A percentile compares a stretch with the other conserved stretches of the same genome.
phyloP scores from a whole-genome alignment of 192 early-diverging fungal species.

The Rhizoclosmatium sp. region DNA sequence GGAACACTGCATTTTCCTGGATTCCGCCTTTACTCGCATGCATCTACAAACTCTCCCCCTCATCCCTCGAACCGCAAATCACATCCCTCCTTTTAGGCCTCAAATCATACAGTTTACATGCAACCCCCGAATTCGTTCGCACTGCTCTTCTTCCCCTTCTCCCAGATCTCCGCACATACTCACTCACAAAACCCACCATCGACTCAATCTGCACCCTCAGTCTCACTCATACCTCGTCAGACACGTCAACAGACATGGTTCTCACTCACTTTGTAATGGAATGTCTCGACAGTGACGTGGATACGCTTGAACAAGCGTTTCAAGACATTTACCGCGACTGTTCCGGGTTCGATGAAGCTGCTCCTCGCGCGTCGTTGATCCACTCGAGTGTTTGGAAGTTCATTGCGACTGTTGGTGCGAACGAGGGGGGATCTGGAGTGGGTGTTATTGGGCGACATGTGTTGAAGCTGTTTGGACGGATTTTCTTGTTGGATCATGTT shows the following conservation, averaged over 20 bases:
- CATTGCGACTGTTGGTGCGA: not conserved
- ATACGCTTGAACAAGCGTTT: slow-evolving; percentile 21
- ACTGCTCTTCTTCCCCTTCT: slow-evolving; percentile 9
- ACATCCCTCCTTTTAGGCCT: not conserved
- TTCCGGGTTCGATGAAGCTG: slow-evolving; percentile 2
- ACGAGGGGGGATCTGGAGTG: not conserved
- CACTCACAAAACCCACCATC: not conserved
- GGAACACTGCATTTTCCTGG: slow-evolving; percentile 22
- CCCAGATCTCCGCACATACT: not conserved
- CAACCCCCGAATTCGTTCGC: slow-evolving; percentile 12
- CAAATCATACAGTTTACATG: not conserved
- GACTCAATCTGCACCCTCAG: slow-evolving; percentile 2
- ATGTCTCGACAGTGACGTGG: slow-evolving; percentile 23
- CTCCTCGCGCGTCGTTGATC: slow-evolving; percentile 1
- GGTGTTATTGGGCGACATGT: slow-evolving; percentile 1
- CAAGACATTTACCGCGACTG: slow-evolving; percentile 37
- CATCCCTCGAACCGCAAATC: not conserved
- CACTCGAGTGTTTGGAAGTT: slow-evolving; percentile 11
- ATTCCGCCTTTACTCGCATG: slow-evolving; percentile 16
- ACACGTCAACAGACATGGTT: slow-evolving; percentile 5
- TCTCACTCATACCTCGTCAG: not conserved
- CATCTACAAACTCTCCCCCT: not conserved
- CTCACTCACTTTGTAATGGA: slow-evolving; percentile 12
- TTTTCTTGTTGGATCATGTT: slow-evolving; percentile 23
- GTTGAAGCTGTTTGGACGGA: slow-evolving; percentile 31